Conservation (phyloP, 1,284 basidiomycete species). For the Sporisorium exsertum region DNA sequence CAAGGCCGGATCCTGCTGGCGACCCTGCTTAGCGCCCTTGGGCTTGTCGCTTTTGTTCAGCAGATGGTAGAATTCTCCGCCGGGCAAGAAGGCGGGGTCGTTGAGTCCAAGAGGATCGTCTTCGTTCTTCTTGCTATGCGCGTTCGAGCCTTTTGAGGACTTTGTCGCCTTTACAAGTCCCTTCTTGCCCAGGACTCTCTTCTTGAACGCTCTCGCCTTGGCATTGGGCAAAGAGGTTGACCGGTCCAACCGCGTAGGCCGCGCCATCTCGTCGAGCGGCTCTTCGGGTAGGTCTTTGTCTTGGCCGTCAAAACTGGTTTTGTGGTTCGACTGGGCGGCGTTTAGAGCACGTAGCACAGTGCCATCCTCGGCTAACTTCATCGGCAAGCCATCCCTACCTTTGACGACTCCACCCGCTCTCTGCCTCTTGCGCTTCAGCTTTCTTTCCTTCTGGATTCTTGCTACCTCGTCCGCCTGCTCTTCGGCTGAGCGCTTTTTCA, state of each 20-base stretch:
- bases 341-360: slow-evolving; percentile 49
- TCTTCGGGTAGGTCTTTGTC: slow-evolving; percentile 24
- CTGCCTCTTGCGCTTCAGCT: slow-evolving; percentile 32
- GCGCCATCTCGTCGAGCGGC: slow-evolving; percentile 38
- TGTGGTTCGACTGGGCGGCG: slow-evolving; percentile 12
- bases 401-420: slow-evolving; percentile 40
- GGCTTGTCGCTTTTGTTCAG: slow-evolving; percentile 36
- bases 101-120: slow-evolving; percentile 64
- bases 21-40: slow-evolving; percentile 22
- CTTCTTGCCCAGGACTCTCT: slow-evolving; percentile 37
- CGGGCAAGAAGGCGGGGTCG: slow-evolving; percentile 61
- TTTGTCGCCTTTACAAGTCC: slow-evolving; percentile 4
- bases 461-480: slow-evolving; percentile 36
- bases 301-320: slow-evolving; percentile 46
- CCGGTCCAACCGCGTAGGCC: slow-evolving; percentile 43
- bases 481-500: slow-evolving; percentile 46
- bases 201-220: slow-evolving; percentile 53
- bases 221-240: slow-evolving; percentile 49
- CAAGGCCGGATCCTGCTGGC: slow-evolving; percentile 8
- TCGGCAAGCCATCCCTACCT: slow-evolving; percentile 57
- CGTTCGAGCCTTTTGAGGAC: slow-evolving; percentile 7
- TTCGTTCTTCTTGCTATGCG: slow-evolving; percentile 31
- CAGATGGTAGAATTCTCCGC: slow-evolving; percentile 57
- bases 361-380: slow-evolving; percentile 54
- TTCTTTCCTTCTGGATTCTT: slow-evolving; percentile 17